These are phyloP conservation scores for Kodamaea sp. DNA, from an alignment of 1,139 yeast genomes.

Conservation along the genomic window DNA sequence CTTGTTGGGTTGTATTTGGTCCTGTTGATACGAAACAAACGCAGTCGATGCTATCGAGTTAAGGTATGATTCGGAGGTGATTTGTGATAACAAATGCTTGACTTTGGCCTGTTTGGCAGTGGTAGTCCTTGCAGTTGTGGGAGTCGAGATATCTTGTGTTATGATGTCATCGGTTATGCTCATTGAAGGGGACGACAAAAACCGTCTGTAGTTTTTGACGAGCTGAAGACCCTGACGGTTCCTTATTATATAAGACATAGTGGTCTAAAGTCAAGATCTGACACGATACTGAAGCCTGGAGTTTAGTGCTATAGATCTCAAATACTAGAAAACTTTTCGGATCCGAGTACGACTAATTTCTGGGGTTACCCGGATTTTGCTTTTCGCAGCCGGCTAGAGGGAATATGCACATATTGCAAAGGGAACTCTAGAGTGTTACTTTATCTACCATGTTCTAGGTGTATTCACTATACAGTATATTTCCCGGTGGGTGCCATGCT, in stretches of 20 bases:
- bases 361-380: background rate
- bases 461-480: constrained; percentile 34
- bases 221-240: constrained; percentile 5
- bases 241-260: constrained; percentile 1
- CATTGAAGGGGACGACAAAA: constrained; percentile 9
- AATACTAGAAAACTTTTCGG: background rate
- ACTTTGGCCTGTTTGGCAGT: constrained; percentile 2
- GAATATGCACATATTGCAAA: no score
- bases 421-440: background rate
- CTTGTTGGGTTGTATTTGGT: background rate
- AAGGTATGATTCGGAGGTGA: constrained; percentile 12
- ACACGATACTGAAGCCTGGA: no score
- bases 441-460: no score
- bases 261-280: no score
- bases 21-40: background rate
- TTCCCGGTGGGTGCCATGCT: constrained; percentile 38
- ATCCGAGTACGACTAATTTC: background rate
- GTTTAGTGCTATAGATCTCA: no score
- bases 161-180: constrained; percentile 6
- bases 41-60: constrained; percentile 3
- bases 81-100: constrained; percentile 5
- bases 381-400: background rate
- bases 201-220: constrained; percentile 7
- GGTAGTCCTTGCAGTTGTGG: background rate
- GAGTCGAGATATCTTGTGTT: constrained; percentile 2